phyloP scores from a whole-genome alignment of 2,329 filamentous ascomycete species.

The Sporothrix luriei region DNA sequence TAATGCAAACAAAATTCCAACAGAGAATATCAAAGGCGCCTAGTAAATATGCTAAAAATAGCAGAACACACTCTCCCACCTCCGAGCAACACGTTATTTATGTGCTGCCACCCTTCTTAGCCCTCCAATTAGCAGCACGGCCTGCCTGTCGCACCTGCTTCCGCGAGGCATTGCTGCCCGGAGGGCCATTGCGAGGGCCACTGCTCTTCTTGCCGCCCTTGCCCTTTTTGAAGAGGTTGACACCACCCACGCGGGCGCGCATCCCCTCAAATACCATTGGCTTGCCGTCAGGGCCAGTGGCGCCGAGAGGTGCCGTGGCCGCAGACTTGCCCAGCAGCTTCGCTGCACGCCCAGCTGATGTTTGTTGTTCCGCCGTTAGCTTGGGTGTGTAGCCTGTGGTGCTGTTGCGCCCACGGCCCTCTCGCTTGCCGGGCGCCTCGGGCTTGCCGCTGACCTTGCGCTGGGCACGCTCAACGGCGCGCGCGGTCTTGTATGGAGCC shows the following conservation, averaged over 20 bases:
- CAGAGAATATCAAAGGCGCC: conserved; percentile 3
- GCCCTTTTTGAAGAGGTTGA: conserved; percentile 50
- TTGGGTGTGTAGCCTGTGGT: conserved; percentile 68
- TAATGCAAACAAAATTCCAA: neutral
- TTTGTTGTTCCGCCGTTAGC: conserved; percentile 66
- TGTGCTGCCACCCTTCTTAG: conserved; percentile 31
- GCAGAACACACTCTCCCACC: neutral
- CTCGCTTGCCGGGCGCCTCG: neutral
- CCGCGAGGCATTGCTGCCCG: conserved; percentile 48
- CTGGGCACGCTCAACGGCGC: conserved; percentile 51
- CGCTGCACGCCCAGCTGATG: conserved; percentile 69
- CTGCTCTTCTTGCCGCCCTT: conserved; percentile 49
- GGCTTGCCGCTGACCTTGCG: conserved; percentile 12
- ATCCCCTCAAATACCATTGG: conserved; percentile 80
- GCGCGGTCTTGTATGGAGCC: conserved; percentile 63
- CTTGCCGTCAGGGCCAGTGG: conserved; percentile 42
- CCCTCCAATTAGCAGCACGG: conserved; percentile 35
- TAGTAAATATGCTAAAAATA: neutral
- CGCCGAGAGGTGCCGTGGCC: conserved; percentile 45
- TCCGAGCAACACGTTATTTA: neutral
- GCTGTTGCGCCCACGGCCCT: conserved; percentile 38
- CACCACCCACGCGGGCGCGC: conserved; percentile 68
- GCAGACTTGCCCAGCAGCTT: conserved; percentile 71
- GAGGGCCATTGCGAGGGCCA: neutral
- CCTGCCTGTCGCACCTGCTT: conserved; percentile 44